Base-by-base conservation (phyloP, 192 early-diverging fungal genomes). In the Coemansia sp. region DNA sequence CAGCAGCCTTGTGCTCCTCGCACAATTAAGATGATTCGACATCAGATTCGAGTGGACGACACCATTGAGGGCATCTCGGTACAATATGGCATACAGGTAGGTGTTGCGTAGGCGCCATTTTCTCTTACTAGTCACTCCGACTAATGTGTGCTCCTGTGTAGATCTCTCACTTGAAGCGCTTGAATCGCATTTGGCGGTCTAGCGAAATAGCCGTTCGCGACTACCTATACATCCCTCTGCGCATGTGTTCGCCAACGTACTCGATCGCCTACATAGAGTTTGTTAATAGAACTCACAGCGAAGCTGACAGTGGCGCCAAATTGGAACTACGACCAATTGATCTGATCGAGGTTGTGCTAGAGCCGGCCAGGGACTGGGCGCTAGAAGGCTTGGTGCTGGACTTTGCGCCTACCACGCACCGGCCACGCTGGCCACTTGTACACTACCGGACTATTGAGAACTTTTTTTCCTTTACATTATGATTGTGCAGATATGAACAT, bases 181-280 rank as follows among this genome's bases (percentile, higher is more conserved):
- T 80, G 28, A 80, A 80, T 21, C 71, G 77, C 11, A 69, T 80
- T 37, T 80, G 77, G 77, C 69, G 71, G n/a, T 37, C 72, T 1
- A 74, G 45, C 33, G 77, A 80, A 46, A 67, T 80, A 36, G 65
- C 72, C 11, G 68, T 62, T 3, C 77, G 77, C 45, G 53, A 65
- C 33, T 39, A 59, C n/a, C 39, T 80, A 39, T 80, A 80, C n/a
- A 59, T 80, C 34, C 77, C 77, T 6, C 60, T 80, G 38, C 77
- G 77, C 16, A 50, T 80, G 62, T 80, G 77, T 63, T 66, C 59
- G 37, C 60, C 65, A 26, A 71, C 35, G 24, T 74, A 71, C 35
- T 64, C 69, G 13, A 28, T 62, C 24, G 65, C 43, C 5, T 66
- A 74, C 38, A 69, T 80, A 23, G 72, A 68, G 38, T 63, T 71